A percentile compares a stretch with the other conserved stretches of the same genome.
Conservation (phyloP, 1,284 basidiomycete genomes). For the Apiotrichum sp. region DNA sequence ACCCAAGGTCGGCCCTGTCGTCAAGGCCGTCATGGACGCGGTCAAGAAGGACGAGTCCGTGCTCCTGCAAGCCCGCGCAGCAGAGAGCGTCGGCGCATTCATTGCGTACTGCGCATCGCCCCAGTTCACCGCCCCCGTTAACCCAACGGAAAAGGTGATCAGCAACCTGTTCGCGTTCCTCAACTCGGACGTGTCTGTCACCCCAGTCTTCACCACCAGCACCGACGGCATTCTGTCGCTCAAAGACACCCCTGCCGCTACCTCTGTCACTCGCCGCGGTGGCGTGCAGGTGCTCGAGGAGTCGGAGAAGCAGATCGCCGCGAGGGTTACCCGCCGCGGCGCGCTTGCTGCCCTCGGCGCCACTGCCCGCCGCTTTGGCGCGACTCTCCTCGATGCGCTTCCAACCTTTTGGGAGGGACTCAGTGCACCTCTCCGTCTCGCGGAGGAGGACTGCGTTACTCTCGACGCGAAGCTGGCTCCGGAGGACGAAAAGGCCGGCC, state of each 20-base stretch:
- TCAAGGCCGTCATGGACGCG: constrained; percentile 96
- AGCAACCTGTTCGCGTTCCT: constrained; percentile 97
- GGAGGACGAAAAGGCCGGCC: constrained; percentile 5
- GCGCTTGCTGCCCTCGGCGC: constrained; percentile 76
- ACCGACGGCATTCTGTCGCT: constrained; percentile 76
- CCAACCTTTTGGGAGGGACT: constrained; percentile 94
- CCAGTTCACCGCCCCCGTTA: constrained; percentile 53
- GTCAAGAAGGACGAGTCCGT: constrained; percentile 93
- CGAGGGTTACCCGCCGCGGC: constrained; percentile 60
- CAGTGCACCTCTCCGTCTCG: constrained; percentile 59
- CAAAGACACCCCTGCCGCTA: constrained; percentile 46
- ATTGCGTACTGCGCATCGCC: constrained; percentile 74
- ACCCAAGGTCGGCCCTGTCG: constrained; percentile 90
- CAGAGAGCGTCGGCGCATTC: constrained; percentile 78
- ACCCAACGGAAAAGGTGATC: constrained; percentile 84
- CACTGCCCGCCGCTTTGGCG: constrained; percentile 71
- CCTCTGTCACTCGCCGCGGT: constrained; percentile 42
- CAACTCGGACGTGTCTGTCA: constrained; percentile 82
- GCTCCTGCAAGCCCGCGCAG: constrained; percentile 85
- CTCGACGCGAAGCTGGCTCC: constrained; percentile 32
- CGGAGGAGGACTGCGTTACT: neutral
- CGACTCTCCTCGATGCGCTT: constrained; percentile 64
- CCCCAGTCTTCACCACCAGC: constrained; percentile 72
- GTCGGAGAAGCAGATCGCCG: constrained; percentile 51
- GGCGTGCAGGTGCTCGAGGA: constrained; percentile 43